Base-by-base conservation (phyloP, 78 protist genomes). In the Dictyostelium discoideum region DNA sequence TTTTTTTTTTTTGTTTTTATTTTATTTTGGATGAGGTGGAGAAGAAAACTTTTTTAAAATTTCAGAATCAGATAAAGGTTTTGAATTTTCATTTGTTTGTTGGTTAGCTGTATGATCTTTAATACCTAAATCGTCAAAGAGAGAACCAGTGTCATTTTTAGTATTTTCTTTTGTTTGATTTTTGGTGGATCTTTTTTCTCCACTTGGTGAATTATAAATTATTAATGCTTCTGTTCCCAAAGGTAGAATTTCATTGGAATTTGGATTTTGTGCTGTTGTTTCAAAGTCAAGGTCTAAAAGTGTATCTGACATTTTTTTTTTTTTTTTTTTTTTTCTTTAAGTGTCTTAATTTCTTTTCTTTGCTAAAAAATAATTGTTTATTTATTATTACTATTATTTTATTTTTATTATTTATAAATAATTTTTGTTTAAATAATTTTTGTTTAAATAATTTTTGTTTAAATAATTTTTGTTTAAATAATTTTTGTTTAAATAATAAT, bases 251-350 rank as follows among this genome's bases (percentile, higher is more conserved):
- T n/a, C 78, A 14, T 78, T 29, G 22, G 93, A 16, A 26, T 85
- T 42, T 80, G 86, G 63, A 20, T 8, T 29, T 46, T 57, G 24
- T 9, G 87, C 67, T 22, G 85, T 88, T 16, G 85, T 80, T 67
- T 80, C 93, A 67, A 88, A 88, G 16, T 80, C 93, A 44, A 88
- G 72, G 82, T 88, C 93, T 26, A 88, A 46, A 67, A 88, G 82
- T 18, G 67, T 26, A 69, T 86, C 24, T 87, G 85, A 76, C 93
- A 87, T 87, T 40, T 78, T 87, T 39, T 78, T 60, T 5, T 44
- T 4, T 26, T 81, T 13, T 39, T 81, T 81, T 29, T 29, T 32
- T 78, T n/a, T n/a, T n/a, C n/a, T n/a, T n/a, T n/a, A n/a, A n/a
- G n/a, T n/a, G n/a, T n/a, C n/a, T n/a, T n/a, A n/a, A n/a, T n/a